phyloP scores from a whole-genome alignment of 176 grass and related monocot genomes.

The Calamus simplicifolius region DNA sequence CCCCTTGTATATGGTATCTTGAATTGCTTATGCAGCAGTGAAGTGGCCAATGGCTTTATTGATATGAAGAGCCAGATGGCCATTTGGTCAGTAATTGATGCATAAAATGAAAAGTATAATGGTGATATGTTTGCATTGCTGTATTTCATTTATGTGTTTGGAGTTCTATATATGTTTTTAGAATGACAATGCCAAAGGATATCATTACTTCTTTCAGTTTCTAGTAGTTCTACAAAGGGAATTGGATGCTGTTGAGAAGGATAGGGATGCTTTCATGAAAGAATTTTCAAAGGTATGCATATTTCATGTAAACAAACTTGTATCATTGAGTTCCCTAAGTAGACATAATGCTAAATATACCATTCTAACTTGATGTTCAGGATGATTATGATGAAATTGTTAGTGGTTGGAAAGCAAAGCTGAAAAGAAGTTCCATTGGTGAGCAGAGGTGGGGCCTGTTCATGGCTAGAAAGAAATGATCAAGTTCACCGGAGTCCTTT shows the following conservation, averaged over 20 bases:
- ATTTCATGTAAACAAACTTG: background rate
- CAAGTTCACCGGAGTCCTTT: too few species aligned
- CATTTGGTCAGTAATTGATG: too few species aligned
- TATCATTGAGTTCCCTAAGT: background rate
- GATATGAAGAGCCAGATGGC: too few species aligned
- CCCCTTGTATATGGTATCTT: too few species aligned
- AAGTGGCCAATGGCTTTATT: too few species aligned
- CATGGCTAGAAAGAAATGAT: slow-evolving; percentile 62
- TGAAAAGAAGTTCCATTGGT: slow-evolving; percentile 67
- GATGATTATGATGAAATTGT: slow-evolving; percentile 81
- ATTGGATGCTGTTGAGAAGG: slow-evolving; percentile 60
- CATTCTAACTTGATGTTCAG: slow-evolving; percentile 26
- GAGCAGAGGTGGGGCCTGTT: slow-evolving; percentile 96
- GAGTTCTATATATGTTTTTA: too few species aligned
- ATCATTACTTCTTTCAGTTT: slow-evolving; percentile 42
- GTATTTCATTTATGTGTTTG: too few species aligned
- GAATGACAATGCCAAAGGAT: too few species aligned
- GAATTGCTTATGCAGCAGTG: too few species aligned
- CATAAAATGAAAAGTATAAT: too few species aligned
- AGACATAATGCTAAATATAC: too few species aligned
- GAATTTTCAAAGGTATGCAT: slow-evolving; percentile 79
- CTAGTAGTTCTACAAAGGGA: slow-evolving; percentile 59
- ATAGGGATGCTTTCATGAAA: slow-evolving; percentile 58
- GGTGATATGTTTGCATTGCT: too few species aligned
- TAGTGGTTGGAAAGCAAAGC: slow-evolving; percentile 90